These are phyloP conservation scores for Trametes cubensis DNA, from an alignment of 768 basidiomycete species.

Conservation along the genomic window DNA sequence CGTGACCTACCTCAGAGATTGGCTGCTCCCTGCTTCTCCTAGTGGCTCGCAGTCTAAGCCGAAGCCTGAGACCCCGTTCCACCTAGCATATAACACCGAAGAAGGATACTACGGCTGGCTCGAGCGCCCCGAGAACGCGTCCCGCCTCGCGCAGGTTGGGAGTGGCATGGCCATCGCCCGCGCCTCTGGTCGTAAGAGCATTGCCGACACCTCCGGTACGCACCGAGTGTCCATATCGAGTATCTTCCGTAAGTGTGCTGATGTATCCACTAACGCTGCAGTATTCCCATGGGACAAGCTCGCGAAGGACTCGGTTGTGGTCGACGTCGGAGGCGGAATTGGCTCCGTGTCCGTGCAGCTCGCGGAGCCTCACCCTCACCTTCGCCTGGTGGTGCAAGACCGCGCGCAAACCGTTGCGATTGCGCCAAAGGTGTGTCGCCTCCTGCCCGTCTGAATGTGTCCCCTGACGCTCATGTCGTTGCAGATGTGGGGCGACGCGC, in stretches of 20 bases:
- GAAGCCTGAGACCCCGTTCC: slow-evolving; percentile 45
- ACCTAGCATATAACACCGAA: slow-evolving; percentile 58
- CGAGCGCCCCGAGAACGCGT: slow-evolving; percentile 52
- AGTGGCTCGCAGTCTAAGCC: neutral
- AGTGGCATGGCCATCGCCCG: slow-evolving; percentile 68
- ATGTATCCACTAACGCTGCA: neutral
- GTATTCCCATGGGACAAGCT: slow-evolving; percentile 23
- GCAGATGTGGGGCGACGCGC: slow-evolving; percentile 5
- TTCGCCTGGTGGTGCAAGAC: slow-evolving; percentile 20
- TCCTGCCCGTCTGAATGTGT: neutral
- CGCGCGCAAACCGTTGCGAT: slow-evolving; percentile 33
- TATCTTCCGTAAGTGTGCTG: neutral
- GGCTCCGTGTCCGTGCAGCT: slow-evolving; percentile 20
- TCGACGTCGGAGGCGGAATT: slow-evolving; percentile 26
- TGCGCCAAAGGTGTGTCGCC: slow-evolving; percentile 30
- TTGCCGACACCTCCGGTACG: slow-evolving; percentile 4
- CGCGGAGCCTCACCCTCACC: slow-evolving; percentile 15
- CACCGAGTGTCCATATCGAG: neutral
- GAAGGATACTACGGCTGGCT: slow-evolving; percentile 66
- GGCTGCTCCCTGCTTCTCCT: neutral
- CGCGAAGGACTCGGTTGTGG: slow-evolving; percentile 5
- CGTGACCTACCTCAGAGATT: slow-evolving; percentile 3
- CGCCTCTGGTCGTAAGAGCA: slow-evolving; percentile 46
- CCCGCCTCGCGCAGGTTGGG: slow-evolving; percentile 61
- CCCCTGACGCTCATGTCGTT: neutral